Base-by-base conservation (phyloP, 352 stramenopile genomes). In the Globisporangium orthogonon region DNA sequence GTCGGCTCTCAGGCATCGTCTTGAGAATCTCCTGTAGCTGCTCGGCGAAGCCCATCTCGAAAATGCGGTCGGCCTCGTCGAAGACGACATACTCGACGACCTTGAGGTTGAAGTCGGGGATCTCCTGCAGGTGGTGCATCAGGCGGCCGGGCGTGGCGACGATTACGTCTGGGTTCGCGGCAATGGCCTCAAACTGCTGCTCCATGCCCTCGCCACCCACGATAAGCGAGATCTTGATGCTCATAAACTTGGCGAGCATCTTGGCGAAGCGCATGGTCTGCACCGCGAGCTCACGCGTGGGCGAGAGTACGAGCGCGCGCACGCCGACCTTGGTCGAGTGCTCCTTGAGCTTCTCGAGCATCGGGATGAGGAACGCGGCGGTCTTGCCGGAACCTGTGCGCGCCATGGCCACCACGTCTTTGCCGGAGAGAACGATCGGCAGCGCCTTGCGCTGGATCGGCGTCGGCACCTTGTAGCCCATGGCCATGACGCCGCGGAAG, bases 31-130 rank as follows among this genome's bases (percentile, higher is more conserved):
- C 83, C 50, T 98, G 77, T 52, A 99, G 71, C 73, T 99, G 97
- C 61, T 97, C 81, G 0, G 95, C 92, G 67, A 99, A 99, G 15
- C 98, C 98, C 97, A 99, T 99, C 70, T 99, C 98, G 71, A 99
- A 98, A 15, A 99, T 87, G 39, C 97, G 86, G 83, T 99, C 98
- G 13, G 97, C 98, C 70, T 99, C 98, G 67, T 99, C 98, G 66
- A 99, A 98, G 0, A 99, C 94, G 5, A 94, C 82, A 57, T 94
- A 94, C 65, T 98, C 87, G 35, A 98, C 83, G 28, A 69, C 62
- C 57, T 94, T 92, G 41, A 98, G 73, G 54, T 90, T 94, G 66
- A 98, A 98, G 60, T 97, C 91, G 7, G 86, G 78, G 56, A 98
- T 96, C 69, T 98, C 87, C 65, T 97, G 82, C 57, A 98, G 65